Evolutionary conservation across 305 asterid genomes (phyloP), one percentile per base, ranked within the genome.

Genomic region (Ajuga reptans): DNA sequence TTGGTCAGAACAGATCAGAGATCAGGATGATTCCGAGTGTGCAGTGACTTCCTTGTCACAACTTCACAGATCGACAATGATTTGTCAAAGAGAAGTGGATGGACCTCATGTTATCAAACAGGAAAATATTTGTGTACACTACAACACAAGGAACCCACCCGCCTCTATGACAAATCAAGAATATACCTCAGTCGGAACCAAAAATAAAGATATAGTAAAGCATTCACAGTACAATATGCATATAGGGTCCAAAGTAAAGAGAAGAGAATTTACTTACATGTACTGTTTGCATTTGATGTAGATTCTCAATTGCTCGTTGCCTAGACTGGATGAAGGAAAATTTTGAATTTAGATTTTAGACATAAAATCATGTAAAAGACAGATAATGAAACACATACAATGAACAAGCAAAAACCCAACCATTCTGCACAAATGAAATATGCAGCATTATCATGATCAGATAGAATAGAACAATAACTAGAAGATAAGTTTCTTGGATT

Each of bases 251-350:
- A 6, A 46, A 11, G 29, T 18, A 67, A 10, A 41, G 37, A 68
- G 11, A 33, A 51, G 21, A 59, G 49, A 71, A 11, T 50, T 37
- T 72, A 43, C 95, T 82, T 89, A 91, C 98, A 79, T 88, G 87
- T 72, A 89, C 90, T 73, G 87, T 84, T 86, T 92, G 96, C 96
- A 86, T 89, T 82, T 86, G 92, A 68, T 88, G 92, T 53, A 92
- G 80, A 76, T 92, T 94, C 66, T 94, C 94, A 54, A 92, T 73
- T 24, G 98, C 98, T 69, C 95, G 89, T 81, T 86, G 96, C 88
- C 98, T 88, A 39, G 98, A 92, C 98, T 89, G 98, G 82, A 86
- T 21, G 72, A 73, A 59, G 31, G 69, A 34, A 80, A 34, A 18
- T 64, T 14, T 58, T 21, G 6, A 61, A 65, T 51, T 72, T 8